phyloP scores from a whole-genome alignment of 805 yeast genomes.

The Cephaloascus fragrans region DNA sequence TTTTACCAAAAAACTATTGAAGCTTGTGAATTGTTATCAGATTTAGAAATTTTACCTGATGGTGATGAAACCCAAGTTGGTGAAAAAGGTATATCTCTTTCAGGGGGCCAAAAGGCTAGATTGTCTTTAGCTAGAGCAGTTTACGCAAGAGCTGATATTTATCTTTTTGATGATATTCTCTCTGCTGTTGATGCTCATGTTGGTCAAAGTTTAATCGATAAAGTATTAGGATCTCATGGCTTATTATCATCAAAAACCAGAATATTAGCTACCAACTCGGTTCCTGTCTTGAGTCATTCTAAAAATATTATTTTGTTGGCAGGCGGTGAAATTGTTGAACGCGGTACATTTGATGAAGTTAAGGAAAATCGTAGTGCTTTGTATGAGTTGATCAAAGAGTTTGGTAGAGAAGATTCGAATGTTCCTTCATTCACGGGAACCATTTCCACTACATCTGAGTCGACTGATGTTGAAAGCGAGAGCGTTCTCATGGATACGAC shows the following conservation, averaged over 20 bases:
- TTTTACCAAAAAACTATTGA: slow-evolving; percentile 31
- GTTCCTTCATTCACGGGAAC: no score
- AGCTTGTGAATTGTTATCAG: slow-evolving; percentile 41
- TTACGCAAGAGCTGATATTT: slow-evolving; percentile 49
- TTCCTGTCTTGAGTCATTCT: slow-evolving; percentile 46
- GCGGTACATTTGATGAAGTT: slow-evolving; percentile 19
- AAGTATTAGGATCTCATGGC: slow-evolving; percentile 37
- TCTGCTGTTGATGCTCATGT: slow-evolving; percentile 72
- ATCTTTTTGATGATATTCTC: slow-evolving; percentile 53
- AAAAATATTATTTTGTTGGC: slow-evolving; percentile 51
- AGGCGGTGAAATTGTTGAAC: slow-evolving; percentile 44
- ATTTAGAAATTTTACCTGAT: slow-evolving; percentile 37
- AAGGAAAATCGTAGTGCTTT: slow-evolving; percentile 14
- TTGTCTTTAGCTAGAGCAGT: slow-evolving; percentile 62
- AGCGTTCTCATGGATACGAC: slow-evolving; percentile 6
- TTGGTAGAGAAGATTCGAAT: slow-evolving; percentile 15
- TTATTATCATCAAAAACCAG: slow-evolving; percentile 42
- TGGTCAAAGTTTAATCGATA: slow-evolving; percentile 40
- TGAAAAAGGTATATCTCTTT: slow-evolving; percentile 50
- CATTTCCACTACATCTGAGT: background rate
- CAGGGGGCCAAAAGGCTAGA: slow-evolving; percentile 60
- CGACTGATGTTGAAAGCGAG: slow-evolving; percentile 2
- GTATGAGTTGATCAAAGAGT: slow-evolving; percentile 24
- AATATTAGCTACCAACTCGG: slow-evolving; percentile 49
- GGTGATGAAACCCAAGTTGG: slow-evolving; percentile 49